These are phyloP conservation scores for Pulveroboletus sp. DNA, from an alignment of 1,284 basidiomycete species.

Conservation along the genomic window DNA sequence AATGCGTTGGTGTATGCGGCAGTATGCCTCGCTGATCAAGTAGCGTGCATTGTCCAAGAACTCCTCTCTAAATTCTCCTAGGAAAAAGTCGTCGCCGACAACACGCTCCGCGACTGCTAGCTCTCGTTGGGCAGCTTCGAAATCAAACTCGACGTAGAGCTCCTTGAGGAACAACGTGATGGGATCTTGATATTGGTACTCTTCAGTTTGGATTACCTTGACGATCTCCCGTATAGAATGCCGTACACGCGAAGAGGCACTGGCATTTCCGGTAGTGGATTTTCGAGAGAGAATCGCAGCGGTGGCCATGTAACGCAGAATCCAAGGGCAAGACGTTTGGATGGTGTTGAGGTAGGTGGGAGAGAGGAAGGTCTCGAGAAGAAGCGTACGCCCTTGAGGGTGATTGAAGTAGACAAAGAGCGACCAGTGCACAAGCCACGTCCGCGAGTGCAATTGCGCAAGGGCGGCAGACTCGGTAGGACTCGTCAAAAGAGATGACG, in stretches of 20 bases:
- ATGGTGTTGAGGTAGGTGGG: conserved; percentile 98
- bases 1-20: conserved; percentile 94
- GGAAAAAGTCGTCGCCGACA: conserved; percentile 92
- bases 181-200: conserved; percentile 94
- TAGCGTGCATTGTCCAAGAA: conserved; percentile 96
- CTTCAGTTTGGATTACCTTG: conserved; percentile 89
- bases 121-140: conserved; percentile 85
- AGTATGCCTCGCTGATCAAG: conserved; percentile 96
- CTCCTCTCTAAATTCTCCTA: conserved; percentile 86
- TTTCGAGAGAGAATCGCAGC: conserved; percentile 92
- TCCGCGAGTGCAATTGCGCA: conserved; percentile 88
- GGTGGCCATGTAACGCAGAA: conserved; percentile 91
- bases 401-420: conserved; percentile 99
- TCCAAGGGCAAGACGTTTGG: conserved; percentile 94
- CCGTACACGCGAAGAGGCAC: conserved; percentile 70
- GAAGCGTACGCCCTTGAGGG: conserved; percentile 85
- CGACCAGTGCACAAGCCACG: conserved; percentile 98
- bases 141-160: conserved; percentile 92
- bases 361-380: conserved; percentile 95
- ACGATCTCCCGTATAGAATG: conserved; percentile 88
- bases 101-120: conserved; percentile 81
- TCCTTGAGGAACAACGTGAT: conserved; percentile 93
- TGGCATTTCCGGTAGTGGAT: conserved; percentile 49
- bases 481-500: conserved; percentile 48
- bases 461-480: conserved; percentile 65